Evolutionary conservation across 768 basidiomycete genomes (phyloP).

Genomic region (Russula griseocarnosa): DNA sequence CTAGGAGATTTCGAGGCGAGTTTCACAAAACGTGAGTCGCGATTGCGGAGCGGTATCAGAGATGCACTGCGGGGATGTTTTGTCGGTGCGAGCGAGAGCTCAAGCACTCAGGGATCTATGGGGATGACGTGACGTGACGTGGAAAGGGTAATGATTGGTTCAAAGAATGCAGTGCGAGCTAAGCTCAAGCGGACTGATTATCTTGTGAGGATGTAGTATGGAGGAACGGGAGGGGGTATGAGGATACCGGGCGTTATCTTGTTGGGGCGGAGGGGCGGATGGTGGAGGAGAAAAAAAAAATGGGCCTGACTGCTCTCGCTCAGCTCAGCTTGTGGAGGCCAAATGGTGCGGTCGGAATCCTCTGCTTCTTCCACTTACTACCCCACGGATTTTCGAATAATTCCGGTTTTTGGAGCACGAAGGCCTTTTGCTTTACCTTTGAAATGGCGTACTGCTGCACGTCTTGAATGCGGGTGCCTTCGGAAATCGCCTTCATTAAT

Average conservation of each 20-base stretch:
- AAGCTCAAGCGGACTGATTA: slow-evolving; percentile 37
- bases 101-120: slow-evolving; percentile 12
- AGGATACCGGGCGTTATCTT: slow-evolving; percentile 63
- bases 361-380: not conserved
- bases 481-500: not conserved
- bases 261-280: slow-evolving; percentile 39
- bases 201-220: slow-evolving; percentile 45
- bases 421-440: not conserved
- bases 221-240: slow-evolving; percentile 91
- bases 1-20: slow-evolving; percentile 16
- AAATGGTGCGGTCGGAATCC: slow-evolving; percentile 21
- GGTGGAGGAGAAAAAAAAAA: slow-evolving; percentile 32
- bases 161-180: slow-evolving; percentile 29
- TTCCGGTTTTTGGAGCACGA: not conserved
- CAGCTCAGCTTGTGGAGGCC: slow-evolving; percentile 25
- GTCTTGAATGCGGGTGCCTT: not conserved
- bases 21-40: slow-evolving; percentile 39
- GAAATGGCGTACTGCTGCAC: not conserved
- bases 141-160: slow-evolving; percentile 32
- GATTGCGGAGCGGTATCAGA: slow-evolving; percentile 49
- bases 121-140: slow-evolving; percentile 17
- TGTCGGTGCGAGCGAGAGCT: slow-evolving; percentile 21
- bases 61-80: no score
- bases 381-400: not conserved
- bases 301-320: slow-evolving; percentile 28